Percentiles rank a stretch among this genome's conserved stretches.
phyloP scores from a whole-genome alignment of 1,284 basidiomycete genomes.

The Papiliotrema fonsecae region DNA sequence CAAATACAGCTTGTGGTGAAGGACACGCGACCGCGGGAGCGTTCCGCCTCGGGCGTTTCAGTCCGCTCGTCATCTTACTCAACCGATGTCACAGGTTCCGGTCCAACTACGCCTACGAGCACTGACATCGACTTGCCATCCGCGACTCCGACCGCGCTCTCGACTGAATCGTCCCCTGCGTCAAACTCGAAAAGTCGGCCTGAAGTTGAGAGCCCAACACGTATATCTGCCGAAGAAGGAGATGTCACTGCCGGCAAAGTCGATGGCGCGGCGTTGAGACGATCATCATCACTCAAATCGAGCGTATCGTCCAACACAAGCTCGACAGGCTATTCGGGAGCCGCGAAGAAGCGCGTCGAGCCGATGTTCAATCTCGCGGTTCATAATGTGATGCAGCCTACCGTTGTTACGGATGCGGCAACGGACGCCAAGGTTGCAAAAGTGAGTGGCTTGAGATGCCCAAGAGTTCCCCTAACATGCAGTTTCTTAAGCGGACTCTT shows the following conservation, averaged over 20 bases:
- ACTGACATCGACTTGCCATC: not conserved
- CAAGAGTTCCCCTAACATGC: slow-evolving; percentile 3
- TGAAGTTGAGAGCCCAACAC: not conserved
- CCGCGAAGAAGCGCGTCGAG: slow-evolving; percentile 60
- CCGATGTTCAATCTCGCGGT: slow-evolving; percentile 85
- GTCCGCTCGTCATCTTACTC: slow-evolving; percentile 11
- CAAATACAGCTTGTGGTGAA: slow-evolving; percentile 79
- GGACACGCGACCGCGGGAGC: slow-evolving; percentile 12
- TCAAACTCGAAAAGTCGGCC: not conserved
- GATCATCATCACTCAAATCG: slow-evolving; percentile 24
- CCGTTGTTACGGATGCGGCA: slow-evolving; percentile 63
- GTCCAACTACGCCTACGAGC: slow-evolving; percentile 1
- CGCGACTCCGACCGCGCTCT: no score
- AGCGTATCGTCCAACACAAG: slow-evolving; percentile 18
- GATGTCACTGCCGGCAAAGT: not conserved
- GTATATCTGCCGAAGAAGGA: not conserved
- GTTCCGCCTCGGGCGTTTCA: slow-evolving; percentile 23
- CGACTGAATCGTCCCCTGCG: not conserved
- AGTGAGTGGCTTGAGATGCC: slow-evolving; percentile 18
- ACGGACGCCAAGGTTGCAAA: slow-evolving; percentile 93
- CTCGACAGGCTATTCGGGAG: slow-evolving; percentile 6
- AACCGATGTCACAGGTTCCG: slow-evolving; percentile 4
- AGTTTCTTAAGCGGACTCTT: slow-evolving; percentile 74
- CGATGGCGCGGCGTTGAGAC: slow-evolving; percentile 10
- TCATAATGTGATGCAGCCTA: slow-evolving; percentile 88